These are phyloP conservation scores for Narthecium ossifragum DNA, from an alignment of 106 monocot species.

Conservation along the genomic window DNA sequence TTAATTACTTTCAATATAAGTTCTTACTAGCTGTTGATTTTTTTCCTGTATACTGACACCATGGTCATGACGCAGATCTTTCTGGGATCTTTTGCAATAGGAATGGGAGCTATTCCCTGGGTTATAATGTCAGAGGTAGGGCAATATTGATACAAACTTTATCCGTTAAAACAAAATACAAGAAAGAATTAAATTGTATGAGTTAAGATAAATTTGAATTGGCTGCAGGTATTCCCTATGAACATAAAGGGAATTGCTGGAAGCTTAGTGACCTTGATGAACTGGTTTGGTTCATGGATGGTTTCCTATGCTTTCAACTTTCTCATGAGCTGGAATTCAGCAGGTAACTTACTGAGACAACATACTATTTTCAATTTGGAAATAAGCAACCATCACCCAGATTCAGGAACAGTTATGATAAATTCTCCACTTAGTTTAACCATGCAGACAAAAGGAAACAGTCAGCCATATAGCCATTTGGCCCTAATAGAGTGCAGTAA, in stretches of 20 bases:
- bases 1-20: not conserved
- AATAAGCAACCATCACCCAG: no score
- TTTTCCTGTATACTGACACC: no score
- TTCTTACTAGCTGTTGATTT: no score
- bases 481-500: not conserved
- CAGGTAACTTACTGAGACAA: slow-evolving; percentile 54
- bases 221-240: slow-evolving; percentile 72
- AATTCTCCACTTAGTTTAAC: not conserved
- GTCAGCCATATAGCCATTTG: no score
- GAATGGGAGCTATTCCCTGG: slow-evolving; percentile 93
- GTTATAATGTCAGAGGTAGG: slow-evolving; percentile 95
- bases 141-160: not conserved
- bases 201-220: not conserved
- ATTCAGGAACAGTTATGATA: no score
- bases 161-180: not conserved
- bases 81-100: slow-evolving; percentile 54
- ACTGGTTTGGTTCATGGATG: slow-evolving; percentile 60
- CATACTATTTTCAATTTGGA: no score
- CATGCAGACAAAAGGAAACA: not conserved
- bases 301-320: slow-evolving; percentile 71
- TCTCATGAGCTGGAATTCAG: slow-evolving; percentile 61
- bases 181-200: not conserved
- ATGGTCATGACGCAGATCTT: slow-evolving; percentile 35
- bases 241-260: slow-evolving; percentile 75
- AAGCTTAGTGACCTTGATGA: slow-evolving; percentile 64